Base-by-base conservation (phyloP, 2,329 filamentous ascomycete species). In the Cladophialophora exuberans region DNA sequence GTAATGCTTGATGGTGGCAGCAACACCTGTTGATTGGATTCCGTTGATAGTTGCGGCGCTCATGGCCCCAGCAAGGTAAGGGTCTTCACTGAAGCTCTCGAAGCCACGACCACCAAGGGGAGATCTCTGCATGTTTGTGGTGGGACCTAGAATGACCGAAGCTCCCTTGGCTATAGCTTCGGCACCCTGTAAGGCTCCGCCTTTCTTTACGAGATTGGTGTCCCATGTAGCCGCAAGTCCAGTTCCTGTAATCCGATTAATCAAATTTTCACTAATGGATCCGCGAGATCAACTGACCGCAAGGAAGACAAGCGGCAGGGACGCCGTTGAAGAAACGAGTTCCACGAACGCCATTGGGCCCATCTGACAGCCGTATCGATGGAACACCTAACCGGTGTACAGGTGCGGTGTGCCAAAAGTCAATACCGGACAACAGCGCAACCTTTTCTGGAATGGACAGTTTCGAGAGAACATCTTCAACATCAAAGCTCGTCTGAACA, bases 41-140 rank as follows among this genome's bases (percentile, higher is more conserved):
- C 87, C 88, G 43, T 82, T 84, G 66, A 89, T 86, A 59, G 89
- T 89, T 56, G 87, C 81, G 1, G 86, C 83, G 10, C 87, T 86
- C 57, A 91, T 74, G 59, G 85, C 87, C 26, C 88, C 88, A 0
- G 88, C 89, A 4, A 95, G 78, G 7, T 86, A 80, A 0, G 89
- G 89, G 62, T 94, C 90, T 69, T 94, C 90, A 0, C 88, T 90
- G 69, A 91, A 94, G 0, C 89, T 91, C 71, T 95, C 90, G 63
- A 94, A 95, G 61, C 91, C 91, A 56, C 90, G 81, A 15, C 90
- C 90, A n/a, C 89, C 89, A 0, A 94, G 78, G 0, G 90, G 90
- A 45, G 88, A 88, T 13, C 90, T 83, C 65, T 94, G 89, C 77
- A 90, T 86, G 73, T 89, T 91, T 28, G 91, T 85, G 1, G 89